These are phyloP conservation scores for Protomyces arabidopsidicola DNA, from an alignment of 1,139 yeast genomes.

Conservation along the genomic window DNA sequence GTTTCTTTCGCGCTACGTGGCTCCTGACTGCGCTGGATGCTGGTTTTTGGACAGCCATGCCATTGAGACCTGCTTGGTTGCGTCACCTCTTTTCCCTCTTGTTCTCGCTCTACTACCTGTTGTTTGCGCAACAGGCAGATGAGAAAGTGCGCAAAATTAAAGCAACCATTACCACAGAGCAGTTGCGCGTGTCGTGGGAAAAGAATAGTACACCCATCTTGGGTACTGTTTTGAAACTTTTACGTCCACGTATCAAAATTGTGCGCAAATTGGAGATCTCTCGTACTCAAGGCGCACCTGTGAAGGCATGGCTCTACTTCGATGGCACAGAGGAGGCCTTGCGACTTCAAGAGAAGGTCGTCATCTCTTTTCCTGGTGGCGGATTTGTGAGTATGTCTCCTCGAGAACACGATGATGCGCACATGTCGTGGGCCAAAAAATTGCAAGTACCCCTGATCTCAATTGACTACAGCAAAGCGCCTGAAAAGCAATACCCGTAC, in stretches of 20 bases:
- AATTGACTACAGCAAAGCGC: constrained; percentile 41
- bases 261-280: constrained; percentile 29
- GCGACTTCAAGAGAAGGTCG: constrained; percentile 30
- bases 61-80: constrained; percentile 32
- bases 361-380: constrained; percentile 35
- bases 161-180: constrained; percentile 34
- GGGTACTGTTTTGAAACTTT: constrained; percentile 28
- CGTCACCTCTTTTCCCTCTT: constrained; percentile 34
- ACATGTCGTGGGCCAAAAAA: constrained; percentile 34
- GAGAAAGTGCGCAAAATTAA: constrained; percentile 34
- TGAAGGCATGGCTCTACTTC: constrained; percentile 33
- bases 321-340: constrained; percentile 34
- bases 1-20: constrained; percentile 36
- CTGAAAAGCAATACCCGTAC: constrained; percentile 52
- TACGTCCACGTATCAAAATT: constrained; percentile 31
- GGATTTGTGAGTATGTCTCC: constrained; percentile 36
- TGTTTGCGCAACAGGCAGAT: constrained; percentile 37
- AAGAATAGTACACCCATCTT: constrained; percentile 34
- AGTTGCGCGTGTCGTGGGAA: constrained; percentile 36
- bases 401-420: constrained; percentile 33
- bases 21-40: constrained; percentile 36
- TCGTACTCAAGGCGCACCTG: constrained; percentile 27
- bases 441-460: constrained; percentile 34
- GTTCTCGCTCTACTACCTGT: constrained; percentile 34
- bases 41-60: constrained; percentile 37